Base-by-base conservation (phyloP, 768 basidiomycete genomes). In the Kwoniella sp. region DNA sequence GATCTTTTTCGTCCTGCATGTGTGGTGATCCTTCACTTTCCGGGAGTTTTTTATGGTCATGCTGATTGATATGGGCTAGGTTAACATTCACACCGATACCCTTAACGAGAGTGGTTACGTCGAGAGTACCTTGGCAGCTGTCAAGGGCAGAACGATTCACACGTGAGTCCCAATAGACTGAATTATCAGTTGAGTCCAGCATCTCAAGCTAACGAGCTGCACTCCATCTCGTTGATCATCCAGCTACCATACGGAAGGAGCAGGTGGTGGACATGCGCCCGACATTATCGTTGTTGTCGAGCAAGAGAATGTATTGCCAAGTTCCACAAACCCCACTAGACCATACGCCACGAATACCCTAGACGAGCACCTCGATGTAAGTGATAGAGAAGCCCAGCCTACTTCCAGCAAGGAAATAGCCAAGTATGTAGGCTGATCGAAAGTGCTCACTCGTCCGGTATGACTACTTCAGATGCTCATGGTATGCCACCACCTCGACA, bases 201-300 rank as follows among this genome's bases (percentile, higher is more conserved):
- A n/a, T 33, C 33, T 6, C 33, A 33, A 33, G 33, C 33, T 33
- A 33, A 33, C 33, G 7, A 13, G 33, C 33, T 5, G 33, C 33
- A 33, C 33, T 33, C 7, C 33, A 33, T 33, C 13, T 6, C 33
- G 29, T 33, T 50, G 29, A 47, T 22, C 17, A 1, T 7, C 44
- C 58, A 77, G 74, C 0, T 99, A 98, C 76, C 96, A 98, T 73
- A 92, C 87, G 0, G 95, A 97, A 83, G 95, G 95, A 49, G 94
- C 94, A 56, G 93, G 93, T 53, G 92, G 93, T 15, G 93, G 96
- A 13, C 95, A 97, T 76, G 95, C 95, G 1, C 96, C 96, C 0
- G 96, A 98, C 73, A 97, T 98, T 80, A 95, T 99, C 76, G 89
- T 91, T n/a, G 94, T 97, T 22, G 95, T 92, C 66, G 91, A 90